phyloP scores from a whole-genome alignment of 2,329 filamentous ascomycete genomes.

The Talaromyces sp. region DNA sequence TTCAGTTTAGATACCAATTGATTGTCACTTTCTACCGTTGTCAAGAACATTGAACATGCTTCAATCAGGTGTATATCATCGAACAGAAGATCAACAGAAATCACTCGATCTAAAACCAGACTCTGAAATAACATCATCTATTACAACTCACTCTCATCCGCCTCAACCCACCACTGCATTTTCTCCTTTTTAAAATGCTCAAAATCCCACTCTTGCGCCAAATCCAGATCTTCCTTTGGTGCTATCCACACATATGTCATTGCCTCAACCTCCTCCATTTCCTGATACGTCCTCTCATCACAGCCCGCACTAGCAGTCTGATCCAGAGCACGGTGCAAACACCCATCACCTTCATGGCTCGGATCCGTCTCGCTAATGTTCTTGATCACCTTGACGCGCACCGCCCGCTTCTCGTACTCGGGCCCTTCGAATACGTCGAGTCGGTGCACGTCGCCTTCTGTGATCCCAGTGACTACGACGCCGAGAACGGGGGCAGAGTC shows the following conservation, averaged over 20 bases:
- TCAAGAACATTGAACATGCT: neutral
- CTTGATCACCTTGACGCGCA: constrained; percentile 41
- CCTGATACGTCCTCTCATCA: neutral
- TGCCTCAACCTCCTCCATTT: constrained; percentile 40
- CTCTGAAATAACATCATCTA: neutral
- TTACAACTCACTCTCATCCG: constrained; percentile 37
- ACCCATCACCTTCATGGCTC: constrained; percentile 27
- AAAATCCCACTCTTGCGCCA: constrained; percentile 76
- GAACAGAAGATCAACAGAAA: neutral
- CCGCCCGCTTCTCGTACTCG: constrained; percentile 57
- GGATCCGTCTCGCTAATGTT: constrained; percentile 17
- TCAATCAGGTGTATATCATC: neutral
- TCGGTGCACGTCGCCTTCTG: constrained; percentile 65
- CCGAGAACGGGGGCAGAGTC: constrained; percentile 56
- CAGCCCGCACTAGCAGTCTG: constrained; percentile 46
- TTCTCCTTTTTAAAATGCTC: constrained; percentile 74
- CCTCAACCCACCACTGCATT: constrained; percentile 54
- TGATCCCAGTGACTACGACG: constrained; percentile 71
- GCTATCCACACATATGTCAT: constrained; percentile 61
- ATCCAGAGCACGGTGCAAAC: constrained; percentile 34
- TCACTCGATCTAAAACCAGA: neutral
- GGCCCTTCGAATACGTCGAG: constrained; percentile 77
- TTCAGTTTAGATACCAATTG: neutral
- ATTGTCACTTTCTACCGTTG: neutral
- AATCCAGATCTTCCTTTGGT: constrained; percentile 50